Base-by-base conservation (phyloP, 257 asterid genomes). In the Gentiana dahurica region DNA sequence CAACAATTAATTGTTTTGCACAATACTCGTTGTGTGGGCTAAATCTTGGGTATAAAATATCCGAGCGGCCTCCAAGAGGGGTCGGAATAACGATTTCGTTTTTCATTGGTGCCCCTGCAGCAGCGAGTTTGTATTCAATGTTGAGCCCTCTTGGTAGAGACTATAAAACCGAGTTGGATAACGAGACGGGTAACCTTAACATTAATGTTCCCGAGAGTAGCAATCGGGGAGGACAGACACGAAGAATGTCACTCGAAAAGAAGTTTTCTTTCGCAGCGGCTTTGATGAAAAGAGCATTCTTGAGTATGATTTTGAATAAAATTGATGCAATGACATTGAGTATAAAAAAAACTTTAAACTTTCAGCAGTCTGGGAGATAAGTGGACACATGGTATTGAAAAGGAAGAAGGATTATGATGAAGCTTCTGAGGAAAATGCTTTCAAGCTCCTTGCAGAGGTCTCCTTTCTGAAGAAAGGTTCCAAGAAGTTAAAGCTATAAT, bases 301-400 rank as follows among this genome's bases (percentile, higher is more conserved):
- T 24, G 24, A 24, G 24, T 24, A 24, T 24, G 24, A 0, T 24
- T 24, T 24, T 24, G 24, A 24, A 24, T 24, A 24, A 24, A 24
- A 24, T 24, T 24, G 24, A 24, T 24, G 24, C 24, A 24, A 24
- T 24, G 24, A 24, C 24, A 24, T 24, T 24, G 24, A 24, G 24
- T 24, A 24, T 24, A 24, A 24, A 24, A 24, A 24, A 24, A 24
- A 24, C 24, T 24, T 24, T 24, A 24, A 24, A 24, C 24, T 24
- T 68, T 96, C 98, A 1, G 96, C 95, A 0, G 98, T 91, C 8
- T 87, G 98, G 98, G 98, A 91, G 80, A 87, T 91, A 4, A 91
- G 98, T 51, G 98, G 98, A 38, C 98, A 91, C 57, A 86, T 83
- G 68, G 85, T 86, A 60, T 80, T 81, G 3, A 83, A 86, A 64